phyloP scores from a whole-genome alignment of 352 stramenopile genomes.

The Phytophthora boehmeriae region DNA sequence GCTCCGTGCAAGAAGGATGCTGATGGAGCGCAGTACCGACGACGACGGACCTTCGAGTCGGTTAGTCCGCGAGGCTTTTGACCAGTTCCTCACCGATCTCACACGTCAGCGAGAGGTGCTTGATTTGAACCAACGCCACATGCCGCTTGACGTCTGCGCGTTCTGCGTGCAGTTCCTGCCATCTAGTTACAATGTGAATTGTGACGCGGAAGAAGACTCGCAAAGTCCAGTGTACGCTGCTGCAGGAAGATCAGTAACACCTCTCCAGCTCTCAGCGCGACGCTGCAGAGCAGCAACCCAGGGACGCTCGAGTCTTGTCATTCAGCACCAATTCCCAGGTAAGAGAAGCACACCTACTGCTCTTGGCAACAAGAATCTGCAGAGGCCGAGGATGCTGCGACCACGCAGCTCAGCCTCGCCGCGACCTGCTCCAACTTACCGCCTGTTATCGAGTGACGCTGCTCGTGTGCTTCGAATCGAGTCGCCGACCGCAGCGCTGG shows the following conservation, averaged over 20 bases:
- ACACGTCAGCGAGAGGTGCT: slow-evolving; percentile 33
- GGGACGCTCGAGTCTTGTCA: slow-evolving; percentile 53
- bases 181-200: slow-evolving; percentile 42
- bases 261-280: slow-evolving; percentile 17
- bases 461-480: slow-evolving; percentile 61
- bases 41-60: slow-evolving; percentile 15
- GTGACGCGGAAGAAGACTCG: slow-evolving; percentile 28
- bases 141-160: slow-evolving; percentile 49
- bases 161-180: slow-evolving; percentile 65
- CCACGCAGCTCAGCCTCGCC: slow-evolving; percentile 18
- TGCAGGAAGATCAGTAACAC: slow-evolving; percentile 7
- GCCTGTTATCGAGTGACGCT: slow-evolving; percentile 55
- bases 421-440: slow-evolving; percentile 38
- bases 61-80: slow-evolving; percentile 43
- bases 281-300: slow-evolving; percentile 8
- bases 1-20: slow-evolving; percentile 57
- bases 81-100: slow-evolving; percentile 55
- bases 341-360: slow-evolving; percentile 1
- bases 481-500: slow-evolving; percentile 24
- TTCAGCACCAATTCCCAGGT: slow-evolving; percentile 55
- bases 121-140: slow-evolving; percentile 25
- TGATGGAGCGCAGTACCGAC: slow-evolving; percentile 45
- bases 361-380: slow-evolving; percentile 8
- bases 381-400: slow-evolving; percentile 10
- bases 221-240: slow-evolving; percentile 5